Evolutionary conservation across 2,329 filamentous ascomycete genomes (phyloP), one percentile per base, ranked within the genome.

Genomic region (Drechmeria coniospora): DNA sequence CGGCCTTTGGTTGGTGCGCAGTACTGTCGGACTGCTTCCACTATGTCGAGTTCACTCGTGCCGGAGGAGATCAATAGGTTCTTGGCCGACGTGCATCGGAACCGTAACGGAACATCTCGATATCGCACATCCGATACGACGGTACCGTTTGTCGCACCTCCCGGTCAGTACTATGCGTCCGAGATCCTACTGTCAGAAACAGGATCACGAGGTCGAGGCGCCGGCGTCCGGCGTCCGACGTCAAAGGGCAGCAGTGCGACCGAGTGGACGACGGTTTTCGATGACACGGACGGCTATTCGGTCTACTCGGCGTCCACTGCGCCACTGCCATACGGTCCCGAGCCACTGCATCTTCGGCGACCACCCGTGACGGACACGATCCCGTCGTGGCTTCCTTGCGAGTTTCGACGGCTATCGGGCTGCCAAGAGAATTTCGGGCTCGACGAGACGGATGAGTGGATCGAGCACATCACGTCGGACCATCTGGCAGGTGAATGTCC

Each of bases 401-500:
- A 69, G 30, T 62, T 67, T 20, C 32, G 36, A 7, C 40, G 37
- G 5, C 47, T 56, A 14, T 24, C 29, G 1, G 14, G 25, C 3
- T 73, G 68, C 35, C 4, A 33, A 0, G 15, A 31, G 5, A 34
- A 18, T 0, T 70, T 68, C 34, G 20, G 32, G 5, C 35, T 51
- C 3, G 41, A 56, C 8, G 46, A 65, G 0, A 38, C 44, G 14
- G 37, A 50, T 1, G 28, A 11, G 3, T 72, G 66, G 66, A 54
- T 65, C 10, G 31, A 47, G 0, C 68, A 74, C 32, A 54, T 59
- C 16, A 29, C 42, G 2, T 15, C 34, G 1, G 40, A 47, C 1
- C 63, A 68, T 34, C 37, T 58, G 7, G 2, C 20, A 0, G 19
- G 42, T 4, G 30, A 12, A 0, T 53, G 57, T 5, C 64, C 64